Base-by-base conservation (phyloP, 176 grass and related monocot genomes). In the Phoenix dactylifera region DNA sequence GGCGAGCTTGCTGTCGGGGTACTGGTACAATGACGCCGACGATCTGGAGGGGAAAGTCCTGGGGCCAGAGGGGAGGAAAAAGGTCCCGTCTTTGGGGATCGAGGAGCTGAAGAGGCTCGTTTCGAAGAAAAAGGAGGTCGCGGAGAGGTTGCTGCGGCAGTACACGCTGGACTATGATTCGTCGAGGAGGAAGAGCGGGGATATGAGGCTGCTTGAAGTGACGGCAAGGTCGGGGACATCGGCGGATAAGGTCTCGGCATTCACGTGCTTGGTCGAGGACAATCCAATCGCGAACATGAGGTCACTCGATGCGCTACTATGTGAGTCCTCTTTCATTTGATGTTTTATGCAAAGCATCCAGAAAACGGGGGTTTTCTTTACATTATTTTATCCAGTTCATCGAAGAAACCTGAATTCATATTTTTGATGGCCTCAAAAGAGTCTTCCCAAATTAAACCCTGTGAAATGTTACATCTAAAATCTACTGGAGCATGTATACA, bases 211-310 rank as follows among this genome's bases (percentile, higher is more conserved):
- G 54, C 72, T 97, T 54, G 92, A 97, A 29, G 54, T 74, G 62
- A 84, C 92, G 26, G 86, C 92, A 3, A 84, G 85, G 54, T 90
- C 92, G 20, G 92, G 92, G 39, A 90, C 87, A 24, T 90, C 92
- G 1, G 24, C 86, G 26, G 92, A 96, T 78, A 96, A 96, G 73
- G 87, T 96, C 5, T 88, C 87, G 1, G 92, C 92, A 0, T 96
- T 96, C 69, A 89, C 87, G 19, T 96, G 92, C 62, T 75, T 96
- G 7, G 65, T 96, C 5, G 81, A 96, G 57, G 92, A 96, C 65
- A 96, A 96, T 66, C 83, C 92, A 7, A 90, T 96, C 14, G 92
- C 92, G 2, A 96, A 96, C 57, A 63, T 96, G 24, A 82, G 87
- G 71, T 79, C 92, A 7, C 87, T 96, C 7, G 92, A 96, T 75